Base-by-base conservation (phyloP, 208 protist genomes). In the Leishmania tarentolae region DNA sequence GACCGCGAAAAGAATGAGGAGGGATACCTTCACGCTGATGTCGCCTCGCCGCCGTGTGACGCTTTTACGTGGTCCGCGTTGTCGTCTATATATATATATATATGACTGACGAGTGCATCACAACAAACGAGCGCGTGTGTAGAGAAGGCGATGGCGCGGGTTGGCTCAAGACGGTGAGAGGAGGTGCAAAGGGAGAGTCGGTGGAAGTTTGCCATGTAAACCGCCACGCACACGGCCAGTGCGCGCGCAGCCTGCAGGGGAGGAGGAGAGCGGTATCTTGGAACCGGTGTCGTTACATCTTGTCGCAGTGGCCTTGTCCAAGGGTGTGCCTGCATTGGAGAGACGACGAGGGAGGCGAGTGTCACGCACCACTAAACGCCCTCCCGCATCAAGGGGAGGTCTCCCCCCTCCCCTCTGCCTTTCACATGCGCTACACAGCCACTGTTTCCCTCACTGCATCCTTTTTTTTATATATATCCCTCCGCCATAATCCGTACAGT, bases 51-150 rank as follows among this genome's bases (percentile, higher is more conserved):
- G 61, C n/a, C 61, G 28, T 31, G 37, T 56, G 42, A 6, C 37
- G 76, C 37, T 69, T 57, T 31, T 61, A 11, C 56, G 24, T 24
- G 17, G 15, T 66, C 61, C 31, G 7, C 11, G 24, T 40, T 21
- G 28, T 66, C 59, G 24, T 66, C 61, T 66, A 66, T 66, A 31
- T 31, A 31, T 66, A 8, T 66, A 28, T 66, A 66, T 66, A 31
- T 31, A 31, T 66, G 31, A 31, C 61, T 66, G 61, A 31, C 61
- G 61, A 21, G 31, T 66, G 61, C 59, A 13, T 19, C 61, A 56
- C 35, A 44, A 31, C 24, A 53, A 35, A 61, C 69, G 61, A 17
- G 81, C 28, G 66, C 37, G 71, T 82, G 31, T 73, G 61, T 37
- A 5, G 61, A 66, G 28, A 17, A 31, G n/a, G 21, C 15, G 8